Evolutionary conservation across 352 stramenopile species (phyloP).

Genomic region (Phytophthora europaea): DNA sequence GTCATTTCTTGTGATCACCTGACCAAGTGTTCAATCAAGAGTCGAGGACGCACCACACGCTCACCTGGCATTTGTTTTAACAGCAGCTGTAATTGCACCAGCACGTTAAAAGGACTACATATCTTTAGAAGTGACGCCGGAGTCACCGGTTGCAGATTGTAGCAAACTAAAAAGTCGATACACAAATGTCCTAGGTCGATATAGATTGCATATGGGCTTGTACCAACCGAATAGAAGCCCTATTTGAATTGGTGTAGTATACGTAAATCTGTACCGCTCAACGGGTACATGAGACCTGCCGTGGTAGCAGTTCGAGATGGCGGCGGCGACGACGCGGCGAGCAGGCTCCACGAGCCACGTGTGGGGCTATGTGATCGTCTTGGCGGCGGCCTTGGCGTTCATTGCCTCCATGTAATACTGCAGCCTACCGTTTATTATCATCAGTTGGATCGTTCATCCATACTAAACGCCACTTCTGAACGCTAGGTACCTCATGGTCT

Average conservation of each 20-base stretch:
- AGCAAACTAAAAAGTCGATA: too few species aligned
- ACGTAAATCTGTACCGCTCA: not conserved
- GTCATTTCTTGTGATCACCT: not conserved
- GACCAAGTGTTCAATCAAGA: not conserved
- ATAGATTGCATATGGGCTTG: too few species aligned
- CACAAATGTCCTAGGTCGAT: too few species aligned
- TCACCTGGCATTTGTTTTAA: not conserved
- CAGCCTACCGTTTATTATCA: not conserved
- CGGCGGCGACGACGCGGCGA: constrained; percentile 43
- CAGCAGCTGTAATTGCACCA: not conserved
- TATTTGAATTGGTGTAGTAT: not conserved
- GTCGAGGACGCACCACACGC: too few species aligned
- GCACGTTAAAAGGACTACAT: not conserved
- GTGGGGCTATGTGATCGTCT: constrained; percentile 84
- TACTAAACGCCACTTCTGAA: not conserved
- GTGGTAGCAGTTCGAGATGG: constrained; percentile 11
- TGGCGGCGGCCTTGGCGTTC: constrained; percentile 58
- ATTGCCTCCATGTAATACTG: constrained; percentile 68
- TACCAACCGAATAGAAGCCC: too few species aligned
- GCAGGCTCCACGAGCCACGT: constrained; percentile 79
- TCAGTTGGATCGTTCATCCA: not conserved
- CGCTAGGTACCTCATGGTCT: constrained; percentile 78
- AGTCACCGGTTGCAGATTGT: not conserved
- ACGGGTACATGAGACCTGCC: not conserved
- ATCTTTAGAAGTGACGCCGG: not conserved